Base-by-base conservation (phyloP, 2,329 filamentous ascomycete species). In the Aureobasidium leucospermi region DNA sequence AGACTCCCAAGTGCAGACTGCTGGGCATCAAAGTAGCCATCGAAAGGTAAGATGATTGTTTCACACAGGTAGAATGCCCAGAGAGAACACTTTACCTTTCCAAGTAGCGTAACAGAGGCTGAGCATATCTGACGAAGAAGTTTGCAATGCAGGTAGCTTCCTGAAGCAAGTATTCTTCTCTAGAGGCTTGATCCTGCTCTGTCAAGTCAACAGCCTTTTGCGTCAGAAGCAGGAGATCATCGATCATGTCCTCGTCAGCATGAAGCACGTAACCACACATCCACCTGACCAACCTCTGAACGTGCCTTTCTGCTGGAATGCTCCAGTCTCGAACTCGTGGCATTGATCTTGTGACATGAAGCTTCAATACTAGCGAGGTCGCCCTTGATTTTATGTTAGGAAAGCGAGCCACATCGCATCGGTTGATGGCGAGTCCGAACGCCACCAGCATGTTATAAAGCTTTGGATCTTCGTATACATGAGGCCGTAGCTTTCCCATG, bases 301-400 rank as follows among this genome's bases (percentile, higher is more conserved):
- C 47, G 11, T 23, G 16, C 29, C 43, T 41, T 23, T 52, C 47
- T 29, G 57, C 46, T 8, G 47, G 28, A 0, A 39, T 6, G 2
- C 15, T 9, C 41, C 43, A 38, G 4, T 48, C 23, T 13, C 55
- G 34, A 36, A 5, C 11, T 16, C 51, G 34, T 3, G 6, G 6
- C 4, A 11, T 29, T 4, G 2, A 31, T 10, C 19, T 31, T 8
- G 11, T 43, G n/a, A 42, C 46, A 19, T 59, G 47, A 6, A 5
- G 6, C 23, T 38, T 52, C 32, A 53, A 31, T 7, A 52, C 47
- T n/a, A 52, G 15, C 3, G 31, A 38, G n/a, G 47, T 59, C 7
- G 43, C 49, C 39, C 46, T 29, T 16, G 57, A 29, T n/a, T 59
- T 59, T n/a, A 59, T 53, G 46, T 52, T 52, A 1, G 47, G 45